These are phyloP conservation scores for Gossypium trilobum DNA, from an alignment of 441 rosid genomes.

Conservation along the genomic window DNA sequence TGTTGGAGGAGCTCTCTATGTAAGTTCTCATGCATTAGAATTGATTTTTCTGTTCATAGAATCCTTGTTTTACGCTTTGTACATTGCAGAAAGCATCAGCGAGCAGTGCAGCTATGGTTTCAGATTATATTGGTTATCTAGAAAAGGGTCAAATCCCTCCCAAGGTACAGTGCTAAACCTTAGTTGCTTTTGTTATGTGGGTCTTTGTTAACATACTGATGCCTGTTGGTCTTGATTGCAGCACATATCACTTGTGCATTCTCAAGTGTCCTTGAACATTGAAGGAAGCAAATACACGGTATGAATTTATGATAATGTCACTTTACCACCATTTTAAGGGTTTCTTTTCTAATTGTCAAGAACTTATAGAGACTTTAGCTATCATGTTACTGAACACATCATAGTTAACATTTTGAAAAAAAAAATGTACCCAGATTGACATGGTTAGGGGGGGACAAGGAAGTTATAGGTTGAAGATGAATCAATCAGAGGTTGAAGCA, in stretches of 20 bases:
- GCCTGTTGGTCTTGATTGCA: constrained; percentile 32
- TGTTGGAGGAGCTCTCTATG: constrained; percentile 96
- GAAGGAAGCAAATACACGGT: constrained; percentile 99
- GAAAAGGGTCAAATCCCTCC: constrained; percentile 99
- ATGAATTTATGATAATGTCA: constrained; percentile 22
- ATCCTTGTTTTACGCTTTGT: constrained; percentile 3
- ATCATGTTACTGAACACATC: constrained; percentile 9
- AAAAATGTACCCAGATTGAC: constrained; percentile 53
- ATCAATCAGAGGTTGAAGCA: constrained; percentile 81
- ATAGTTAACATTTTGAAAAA: constrained; percentile 19
- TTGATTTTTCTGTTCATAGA: neutral
- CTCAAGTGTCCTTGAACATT: constrained; percentile 95
- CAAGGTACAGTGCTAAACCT: constrained; percentile 44
- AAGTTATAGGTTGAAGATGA: constrained; percentile 86
- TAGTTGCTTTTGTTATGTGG: neutral
- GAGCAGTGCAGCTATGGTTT: constrained; percentile 91
- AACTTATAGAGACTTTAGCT: constrained; percentile 16
- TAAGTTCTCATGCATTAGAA: constrained; percentile 32
- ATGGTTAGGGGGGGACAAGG: constrained; percentile 95
- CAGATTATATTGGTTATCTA: constrained; percentile 94
- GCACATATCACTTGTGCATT: constrained; percentile 93
- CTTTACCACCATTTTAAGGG: constrained; percentile 9
- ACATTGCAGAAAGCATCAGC: constrained; percentile 84
- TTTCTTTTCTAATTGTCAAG: constrained; percentile 7
- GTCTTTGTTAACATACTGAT: constrained; percentile 20